A percentile compares a stretch with the other conserved stretches of the same genome.
These are phyloP conservation scores for Meyerozyma carpophila DNA, from an alignment of 1,139 yeast species.

Conservation along the genomic window DNA sequence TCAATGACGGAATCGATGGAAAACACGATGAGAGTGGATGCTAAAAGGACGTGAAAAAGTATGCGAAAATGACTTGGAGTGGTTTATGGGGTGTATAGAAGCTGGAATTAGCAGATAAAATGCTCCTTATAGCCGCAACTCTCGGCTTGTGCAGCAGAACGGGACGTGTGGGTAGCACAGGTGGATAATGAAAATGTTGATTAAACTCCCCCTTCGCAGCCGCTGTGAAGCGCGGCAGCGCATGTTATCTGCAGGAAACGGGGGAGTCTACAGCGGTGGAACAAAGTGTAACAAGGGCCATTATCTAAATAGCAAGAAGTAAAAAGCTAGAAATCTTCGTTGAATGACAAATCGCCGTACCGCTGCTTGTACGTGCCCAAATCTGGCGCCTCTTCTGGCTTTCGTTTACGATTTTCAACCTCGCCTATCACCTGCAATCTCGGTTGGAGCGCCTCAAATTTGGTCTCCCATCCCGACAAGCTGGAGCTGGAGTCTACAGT, in stretches of 20 bases:
- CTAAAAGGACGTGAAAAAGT: too few relatives aligned
- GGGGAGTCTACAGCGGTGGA: background rate
- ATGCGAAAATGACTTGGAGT: too few relatives aligned
- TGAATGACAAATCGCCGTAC: slow-evolving; percentile 41
- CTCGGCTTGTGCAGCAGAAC: too few relatives aligned
- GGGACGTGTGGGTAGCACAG: background rate
- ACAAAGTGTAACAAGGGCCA: background rate
- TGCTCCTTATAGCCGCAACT: too few relatives aligned
- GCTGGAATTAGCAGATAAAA: background rate
- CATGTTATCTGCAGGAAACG: background rate
- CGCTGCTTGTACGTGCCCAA: slow-evolving; percentile 18
- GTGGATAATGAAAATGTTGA: background rate
- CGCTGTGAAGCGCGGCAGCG: background rate
- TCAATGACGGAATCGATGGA: background rate
- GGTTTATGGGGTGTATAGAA: background rate
- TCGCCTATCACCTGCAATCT: slow-evolving; percentile 8
- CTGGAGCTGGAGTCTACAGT: slow-evolving; percentile 39
- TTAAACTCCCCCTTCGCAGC: background rate
- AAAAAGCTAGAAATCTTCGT: slow-evolving; percentile 37
- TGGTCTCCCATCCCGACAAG: slow-evolving; percentile 45
- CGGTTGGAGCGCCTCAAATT: slow-evolving; percentile 9
- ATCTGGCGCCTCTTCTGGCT: slow-evolving; percentile 26
- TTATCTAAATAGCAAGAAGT: background rate
- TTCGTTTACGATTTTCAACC: slow-evolving; percentile 26
- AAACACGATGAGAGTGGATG: too few relatives aligned